Base-by-base conservation (phyloP, 1,139 yeast genomes). In the Pichia inconspicua region DNA sequence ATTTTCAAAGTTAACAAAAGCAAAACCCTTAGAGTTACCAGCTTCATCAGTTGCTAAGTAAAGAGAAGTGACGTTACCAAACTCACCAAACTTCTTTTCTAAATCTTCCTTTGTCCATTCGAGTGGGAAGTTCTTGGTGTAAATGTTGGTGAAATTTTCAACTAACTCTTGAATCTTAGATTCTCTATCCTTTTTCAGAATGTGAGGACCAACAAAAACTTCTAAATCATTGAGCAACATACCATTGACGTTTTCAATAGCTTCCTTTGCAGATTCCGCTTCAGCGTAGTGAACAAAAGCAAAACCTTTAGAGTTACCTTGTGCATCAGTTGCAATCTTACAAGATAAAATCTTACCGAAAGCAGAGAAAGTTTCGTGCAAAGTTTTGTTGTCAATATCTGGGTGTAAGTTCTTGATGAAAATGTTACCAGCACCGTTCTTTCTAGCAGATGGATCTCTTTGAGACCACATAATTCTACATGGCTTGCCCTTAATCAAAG, bases 391-490 rank as follows among this genome's bases (percentile, higher is more conserved):
- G 74, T 92, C 99, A 66, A 92, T 92, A 65, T 90, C 96, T 53
- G 96, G 95, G 72, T 92, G 97, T 74, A 92, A 82, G 81, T 92
- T 94, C 83, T 92, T 92, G 77, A 92, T 92, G 80, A 86, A 92
- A 60, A 94, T 84, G 80, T 92, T 92, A 66, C 97, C 97, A 58
- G 88, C 86, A 69, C 97, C 97, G 66, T 85, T 84, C 78, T 87
- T 88, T 79, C 98, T 87, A 64, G 84, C 72, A 57, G 96, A 80
- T 57, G 98, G 98, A 70, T 92, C 97, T 75, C 98, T 88, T 78
- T 94, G 98, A 59, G 97, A 89, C 97, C 97, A 90, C 98, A 94
- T 94, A 75, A 92, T 92, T 74, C 99, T 90, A 75, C 97, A 89
- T 64, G 97, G 92, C 67, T 86, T 89, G 66, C 97, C 97, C 73